These are phyloP conservation scores for Saccharomyces pastorianus DNA, from an alignment of 1,139 yeast genomes.

Conservation along the genomic window DNA sequence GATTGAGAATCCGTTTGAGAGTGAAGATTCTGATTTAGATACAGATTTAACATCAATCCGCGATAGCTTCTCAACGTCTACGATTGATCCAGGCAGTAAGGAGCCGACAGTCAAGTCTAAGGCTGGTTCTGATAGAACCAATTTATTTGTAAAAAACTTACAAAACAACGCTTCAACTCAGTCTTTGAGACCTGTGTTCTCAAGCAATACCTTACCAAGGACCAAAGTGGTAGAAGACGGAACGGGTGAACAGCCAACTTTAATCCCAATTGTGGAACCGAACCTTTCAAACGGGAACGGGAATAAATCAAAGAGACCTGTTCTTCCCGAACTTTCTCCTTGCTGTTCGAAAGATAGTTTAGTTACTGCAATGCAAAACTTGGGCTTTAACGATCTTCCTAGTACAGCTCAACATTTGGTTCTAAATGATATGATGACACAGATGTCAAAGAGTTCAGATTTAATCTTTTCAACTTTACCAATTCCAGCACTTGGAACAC, in stretches of 20 bases:
- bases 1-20: constrained; percentile 10
- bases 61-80: constrained; percentile 1
- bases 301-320: constrained; percentile 10
- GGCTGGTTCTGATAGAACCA: not conserved
- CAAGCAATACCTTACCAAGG: constrained; percentile 70
- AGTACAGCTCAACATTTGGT: constrained; percentile 87
- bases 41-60: constrained; percentile 13
- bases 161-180: constrained; percentile 6
- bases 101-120: not conserved
- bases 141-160: not conserved
- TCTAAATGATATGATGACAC: constrained; percentile 73
- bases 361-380: constrained; percentile 33
- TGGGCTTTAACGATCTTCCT: constrained; percentile 76
- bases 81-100: not conserved
- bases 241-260: constrained; percentile 51
- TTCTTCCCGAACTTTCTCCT: constrained; percentile 23
- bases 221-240: constrained; percentile 65
- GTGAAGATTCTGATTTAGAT: constrained; percentile 20
- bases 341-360: constrained; percentile 24
- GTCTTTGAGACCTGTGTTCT: constrained; percentile 55
- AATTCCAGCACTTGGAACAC: constrained; percentile 77
- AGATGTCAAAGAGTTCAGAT: constrained; percentile 51
- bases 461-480: constrained; percentile 86
- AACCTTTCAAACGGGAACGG: not conserved
- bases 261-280: constrained; percentile 41